Conservation (phyloP, 2,329 filamentous ascomycete species). For the Magnaporthiopsis incrustans region DNA sequence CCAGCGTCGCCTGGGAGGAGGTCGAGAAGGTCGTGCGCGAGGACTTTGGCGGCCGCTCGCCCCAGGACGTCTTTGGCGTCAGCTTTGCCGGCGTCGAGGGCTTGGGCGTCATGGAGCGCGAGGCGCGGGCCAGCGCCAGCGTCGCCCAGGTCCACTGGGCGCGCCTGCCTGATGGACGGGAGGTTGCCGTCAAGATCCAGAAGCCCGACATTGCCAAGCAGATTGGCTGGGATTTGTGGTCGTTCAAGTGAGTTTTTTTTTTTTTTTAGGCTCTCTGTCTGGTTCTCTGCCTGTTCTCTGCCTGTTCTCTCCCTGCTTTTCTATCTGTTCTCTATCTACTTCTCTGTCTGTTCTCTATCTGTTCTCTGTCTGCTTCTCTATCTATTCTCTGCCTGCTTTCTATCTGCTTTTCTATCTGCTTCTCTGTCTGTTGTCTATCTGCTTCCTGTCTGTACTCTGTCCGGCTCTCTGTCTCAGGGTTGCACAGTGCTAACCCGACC, state of each 20-base stretch:
- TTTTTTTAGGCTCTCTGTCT: too few relatives aligned
- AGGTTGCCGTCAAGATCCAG: constrained; percentile 94
- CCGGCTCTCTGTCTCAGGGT: too few relatives aligned
- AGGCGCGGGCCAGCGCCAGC: constrained; percentile 68
- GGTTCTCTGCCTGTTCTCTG: too few relatives aligned
- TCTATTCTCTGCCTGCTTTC: too few relatives aligned
- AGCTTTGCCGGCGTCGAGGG: constrained; percentile 63
- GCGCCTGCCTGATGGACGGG: constrained; percentile 71
- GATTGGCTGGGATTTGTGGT: constrained; percentile 91
- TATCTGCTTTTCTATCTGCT: too few relatives aligned
- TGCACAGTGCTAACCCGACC: too few relatives aligned
- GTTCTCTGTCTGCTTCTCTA: too few relatives aligned
- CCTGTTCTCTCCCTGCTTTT: too few relatives aligned
- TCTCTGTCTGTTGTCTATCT: too few relatives aligned
- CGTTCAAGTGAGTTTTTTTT: constrained; percentile 61
- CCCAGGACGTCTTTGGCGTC: constrained; percentile 88
- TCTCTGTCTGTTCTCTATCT: too few relatives aligned
- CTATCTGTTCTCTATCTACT: too few relatives aligned
- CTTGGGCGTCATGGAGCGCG: constrained; percentile 51
- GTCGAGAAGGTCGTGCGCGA: constrained; percentile 78
- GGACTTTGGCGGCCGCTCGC: constrained; percentile 76
- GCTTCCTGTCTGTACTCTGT: too few relatives aligned
- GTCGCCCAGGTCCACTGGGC: constrained; percentile 98
- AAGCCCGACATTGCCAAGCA: constrained; percentile 90
- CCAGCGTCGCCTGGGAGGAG: constrained; percentile 82